Conservation (phyloP, 306 rosid species). For the Dalbergia cultrata region DNA sequence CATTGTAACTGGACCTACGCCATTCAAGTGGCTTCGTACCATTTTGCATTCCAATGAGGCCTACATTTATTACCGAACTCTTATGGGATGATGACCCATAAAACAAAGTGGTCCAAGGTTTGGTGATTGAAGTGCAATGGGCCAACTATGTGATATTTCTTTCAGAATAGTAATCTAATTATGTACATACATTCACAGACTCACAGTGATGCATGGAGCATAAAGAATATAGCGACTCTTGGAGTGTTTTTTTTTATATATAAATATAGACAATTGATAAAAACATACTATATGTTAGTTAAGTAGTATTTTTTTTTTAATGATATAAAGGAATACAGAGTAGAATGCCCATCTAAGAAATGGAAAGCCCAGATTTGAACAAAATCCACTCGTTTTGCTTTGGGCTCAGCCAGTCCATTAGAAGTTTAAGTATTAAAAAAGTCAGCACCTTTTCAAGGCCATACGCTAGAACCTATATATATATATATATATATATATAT, state of each 20-base stretch:
- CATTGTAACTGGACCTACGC: constrained; percentile 50
- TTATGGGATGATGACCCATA: constrained; percentile 24
- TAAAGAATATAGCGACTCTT: background rate
- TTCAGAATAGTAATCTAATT: background rate
- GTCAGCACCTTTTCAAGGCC: too few species aligned
- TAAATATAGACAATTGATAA: background rate
- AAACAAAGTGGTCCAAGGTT: constrained; percentile 48
- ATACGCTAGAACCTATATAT: too few species aligned
- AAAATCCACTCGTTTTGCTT: background rate
- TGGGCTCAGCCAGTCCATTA: background rate
- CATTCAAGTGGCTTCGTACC: constrained; percentile 53
- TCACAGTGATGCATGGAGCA: background rate
- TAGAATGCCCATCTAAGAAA: background rate
- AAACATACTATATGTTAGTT: too few species aligned
- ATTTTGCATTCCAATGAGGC: constrained; percentile 30
- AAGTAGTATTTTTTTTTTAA: background rate
- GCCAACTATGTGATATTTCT: background rate
- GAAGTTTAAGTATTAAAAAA: background rate
- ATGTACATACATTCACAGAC: background rate
- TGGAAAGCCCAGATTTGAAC: background rate
- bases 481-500: too few species aligned
- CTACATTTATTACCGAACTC: constrained; percentile 34
- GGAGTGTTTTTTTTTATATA: background rate
- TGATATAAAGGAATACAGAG: background rate
- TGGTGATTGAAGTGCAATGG: background rate